Conservation (phyloP, 129 eudicot genomes). For the Erigeron canadensis region DNA sequence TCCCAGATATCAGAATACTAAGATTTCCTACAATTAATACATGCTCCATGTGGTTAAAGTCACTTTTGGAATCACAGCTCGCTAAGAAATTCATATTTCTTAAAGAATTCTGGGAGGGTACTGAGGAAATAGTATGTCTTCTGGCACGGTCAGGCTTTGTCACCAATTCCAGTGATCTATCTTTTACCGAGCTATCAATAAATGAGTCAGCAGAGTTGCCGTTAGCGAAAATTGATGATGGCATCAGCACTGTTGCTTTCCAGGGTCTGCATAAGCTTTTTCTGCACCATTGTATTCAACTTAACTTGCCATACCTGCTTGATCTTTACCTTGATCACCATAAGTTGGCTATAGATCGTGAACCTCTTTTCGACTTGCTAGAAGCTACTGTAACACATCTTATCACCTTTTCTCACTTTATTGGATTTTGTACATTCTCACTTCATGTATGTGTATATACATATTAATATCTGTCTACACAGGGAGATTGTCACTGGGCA, state of each 20-base stretch:
- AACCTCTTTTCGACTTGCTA: conserved; percentile 49
- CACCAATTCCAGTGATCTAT: conserved; percentile 23
- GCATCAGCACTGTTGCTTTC: conserved; percentile 44
- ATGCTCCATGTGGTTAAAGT: conserved; percentile 75
- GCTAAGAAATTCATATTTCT: conserved; percentile 66
- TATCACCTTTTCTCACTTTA: conserved; percentile 1
- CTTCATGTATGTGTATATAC: conserved; percentile 20
- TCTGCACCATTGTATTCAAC: conserved; percentile 65
- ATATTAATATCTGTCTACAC: conserved; percentile 18
- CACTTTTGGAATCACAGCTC: conserved; percentile 68
- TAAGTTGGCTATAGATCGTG: conserved; percentile 60
- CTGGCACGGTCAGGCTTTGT: conserved; percentile 76
- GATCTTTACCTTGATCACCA: conserved; percentile 95
- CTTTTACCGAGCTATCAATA: conserved; percentile 37
- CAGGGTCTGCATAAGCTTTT: conserved; percentile 78
- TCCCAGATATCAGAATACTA: conserved; percentile 58
- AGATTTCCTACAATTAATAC: conserved; percentile 47
- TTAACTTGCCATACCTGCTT: conserved; percentile 77
- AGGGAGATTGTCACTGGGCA: conserved; percentile 94
- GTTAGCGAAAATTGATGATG: conserved; percentile 31
- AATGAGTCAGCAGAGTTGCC: conserved; percentile 43
- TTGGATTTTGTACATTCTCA: conserved; percentile 6
- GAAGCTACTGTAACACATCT: conserved; percentile 59
- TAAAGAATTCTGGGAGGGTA: conserved; percentile 76
- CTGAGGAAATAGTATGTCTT: conserved; percentile 62